phyloP scores from a whole-genome alignment of 768 basidiomycete genomes.

The Hygrocybe punicea region DNA sequence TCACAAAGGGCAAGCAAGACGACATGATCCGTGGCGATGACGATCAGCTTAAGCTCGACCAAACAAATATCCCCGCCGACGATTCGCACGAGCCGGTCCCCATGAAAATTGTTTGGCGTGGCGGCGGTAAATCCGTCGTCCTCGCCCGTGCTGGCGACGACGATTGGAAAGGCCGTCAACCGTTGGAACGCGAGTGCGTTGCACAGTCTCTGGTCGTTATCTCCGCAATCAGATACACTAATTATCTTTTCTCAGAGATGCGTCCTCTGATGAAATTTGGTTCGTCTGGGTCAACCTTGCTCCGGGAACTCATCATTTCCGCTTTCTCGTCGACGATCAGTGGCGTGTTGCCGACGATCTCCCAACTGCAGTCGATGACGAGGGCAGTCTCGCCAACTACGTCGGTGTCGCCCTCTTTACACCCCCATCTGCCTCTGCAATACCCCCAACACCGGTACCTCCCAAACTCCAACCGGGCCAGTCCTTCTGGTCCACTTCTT shows the following conservation, averaged over 20 bases:
- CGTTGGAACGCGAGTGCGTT: conserved; percentile 63
- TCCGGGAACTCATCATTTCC: conserved; percentile 90
- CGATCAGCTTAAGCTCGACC: conserved; percentile 14
- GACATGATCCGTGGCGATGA: conserved; percentile 10
- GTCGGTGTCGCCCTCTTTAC: conserved; percentile 58
- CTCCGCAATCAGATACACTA: conserved; percentile 10
- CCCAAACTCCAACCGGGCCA: conserved; percentile 32
- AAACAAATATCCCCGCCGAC: conserved; percentile 25
- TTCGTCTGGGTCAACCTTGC: conserved; percentile 50
- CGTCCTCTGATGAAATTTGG: conserved; percentile 31
- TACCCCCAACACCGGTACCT: conserved; percentile 27
- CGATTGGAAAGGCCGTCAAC: conserved; percentile 67
- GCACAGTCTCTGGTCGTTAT: conserved; percentile 8
- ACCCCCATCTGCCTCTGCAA: conserved; percentile 18
- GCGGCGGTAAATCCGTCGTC: conserved; percentile 59
- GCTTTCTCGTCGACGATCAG: conserved; percentile 90
- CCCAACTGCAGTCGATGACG: conserved; percentile 88
- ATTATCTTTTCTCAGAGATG: conserved; percentile 24
- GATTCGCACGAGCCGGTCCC: conserved; percentile 31
- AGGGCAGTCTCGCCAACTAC: conserved; percentile 92
- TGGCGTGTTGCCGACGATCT: conserved; percentile 75
- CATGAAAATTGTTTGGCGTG: conserved; percentile 63
- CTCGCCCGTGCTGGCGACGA: conserved; percentile 72
- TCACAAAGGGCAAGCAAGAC: conserved; percentile 34
- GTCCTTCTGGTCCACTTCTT: conserved; percentile 41